Evolutionary conservation across 192 early-diverging fungal genomes (phyloP).

Genomic region (Fimicolochytrium jonesii): DNA sequence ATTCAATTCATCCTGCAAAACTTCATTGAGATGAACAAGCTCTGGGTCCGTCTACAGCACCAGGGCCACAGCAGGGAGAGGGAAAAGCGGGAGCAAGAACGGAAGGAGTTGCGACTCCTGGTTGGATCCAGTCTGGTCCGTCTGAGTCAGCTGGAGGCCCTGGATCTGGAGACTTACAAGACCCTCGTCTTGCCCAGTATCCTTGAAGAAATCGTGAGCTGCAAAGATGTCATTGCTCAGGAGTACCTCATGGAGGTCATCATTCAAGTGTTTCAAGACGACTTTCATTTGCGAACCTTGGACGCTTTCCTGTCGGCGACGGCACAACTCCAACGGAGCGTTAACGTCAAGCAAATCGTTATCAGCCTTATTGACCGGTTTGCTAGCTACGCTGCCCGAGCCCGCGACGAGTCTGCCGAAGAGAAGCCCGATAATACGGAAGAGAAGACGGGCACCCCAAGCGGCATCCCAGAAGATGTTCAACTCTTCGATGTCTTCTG

Average conservation of each 20-base stretch:
- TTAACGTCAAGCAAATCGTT: slow-evolving; percentile 96
- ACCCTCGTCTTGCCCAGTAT: slow-evolving; percentile 83
- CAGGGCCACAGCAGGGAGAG: slow-evolving; percentile 92
- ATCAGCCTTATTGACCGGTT: slow-evolving; percentile 94
- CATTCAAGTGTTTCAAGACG: slow-evolving; percentile 96
- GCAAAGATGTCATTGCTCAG: slow-evolving; percentile 96
- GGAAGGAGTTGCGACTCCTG: slow-evolving; percentile 88
- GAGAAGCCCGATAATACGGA: not conserved
- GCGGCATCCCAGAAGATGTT: slow-evolving; percentile 82
- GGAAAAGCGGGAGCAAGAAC: slow-evolving; percentile 92
- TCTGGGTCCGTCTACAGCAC: slow-evolving; percentile 98
- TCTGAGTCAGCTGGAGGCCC: slow-evolving; percentile 84
- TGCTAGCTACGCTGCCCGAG: slow-evolving; percentile 81
- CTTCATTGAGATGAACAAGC: slow-evolving; percentile 99
- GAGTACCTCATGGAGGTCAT: slow-evolving; percentile 99
- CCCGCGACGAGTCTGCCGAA: slow-evolving; percentile 38
- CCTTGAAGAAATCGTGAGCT: slow-evolving; percentile 94
- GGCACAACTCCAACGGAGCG: slow-evolving; percentile 83
- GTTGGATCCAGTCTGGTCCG: slow-evolving; percentile 97
- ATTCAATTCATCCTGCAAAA: slow-evolving; percentile 96
- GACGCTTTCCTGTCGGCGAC: slow-evolving; percentile 86
- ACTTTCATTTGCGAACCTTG: slow-evolving; percentile 91
- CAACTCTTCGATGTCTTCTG: slow-evolving; percentile 96
- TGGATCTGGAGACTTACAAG: slow-evolving; percentile 80
- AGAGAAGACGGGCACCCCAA: slow-evolving; percentile 27